These are phyloP conservation scores for Thielaviopsis ethacetica DNA, from an alignment of 2,329 filamentous ascomycete genomes.

Conservation along the genomic window DNA sequence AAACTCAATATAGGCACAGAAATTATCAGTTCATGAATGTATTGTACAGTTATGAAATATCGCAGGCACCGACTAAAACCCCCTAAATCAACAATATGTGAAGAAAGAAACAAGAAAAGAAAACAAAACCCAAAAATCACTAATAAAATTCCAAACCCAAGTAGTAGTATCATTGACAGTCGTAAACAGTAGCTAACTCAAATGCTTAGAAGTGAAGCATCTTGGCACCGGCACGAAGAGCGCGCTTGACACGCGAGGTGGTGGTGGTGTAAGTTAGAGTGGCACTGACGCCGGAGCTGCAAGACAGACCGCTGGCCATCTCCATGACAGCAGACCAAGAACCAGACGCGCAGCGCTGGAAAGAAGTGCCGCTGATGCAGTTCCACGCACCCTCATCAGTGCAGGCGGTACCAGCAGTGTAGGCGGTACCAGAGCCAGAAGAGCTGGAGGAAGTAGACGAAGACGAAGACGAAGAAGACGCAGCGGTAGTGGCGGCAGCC, in stretches of 20 bases:
- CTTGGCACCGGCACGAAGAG: constrained; percentile 13
- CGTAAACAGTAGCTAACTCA: background rate
- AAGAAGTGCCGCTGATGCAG: constrained; percentile 32
- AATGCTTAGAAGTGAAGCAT: constrained; percentile 11
- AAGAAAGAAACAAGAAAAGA: background rate
- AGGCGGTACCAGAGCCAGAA: constrained; percentile 15
- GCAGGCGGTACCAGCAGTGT: constrained; percentile 29
- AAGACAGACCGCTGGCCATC: constrained; percentile 30
- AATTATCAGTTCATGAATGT: too few species aligned
- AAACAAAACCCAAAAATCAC: background rate
- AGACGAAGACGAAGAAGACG: background rate
- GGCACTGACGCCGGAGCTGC: constrained; percentile 23
- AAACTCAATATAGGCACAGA: too few species aligned
- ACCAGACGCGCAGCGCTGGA: constrained; percentile 39
- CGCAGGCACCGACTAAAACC: too few species aligned
- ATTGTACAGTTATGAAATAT: too few species aligned
- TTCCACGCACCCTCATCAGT: constrained; percentile 34
- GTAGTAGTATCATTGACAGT: background rate
- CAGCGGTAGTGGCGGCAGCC: constrained; percentile 5
- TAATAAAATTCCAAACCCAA: background rate
- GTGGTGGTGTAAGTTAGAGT: constrained; percentile 13
- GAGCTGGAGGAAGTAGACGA: constrained; percentile 7
- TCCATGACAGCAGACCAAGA: constrained; percentile 28
- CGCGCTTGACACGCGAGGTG: constrained; percentile 11
- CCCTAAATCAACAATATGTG: too few species aligned